A percentile compares a stretch with the other conserved stretches of the same genome.
Conservation (phyloP, 345 rosid species). For the Aquilaria yunnanensis region DNA sequence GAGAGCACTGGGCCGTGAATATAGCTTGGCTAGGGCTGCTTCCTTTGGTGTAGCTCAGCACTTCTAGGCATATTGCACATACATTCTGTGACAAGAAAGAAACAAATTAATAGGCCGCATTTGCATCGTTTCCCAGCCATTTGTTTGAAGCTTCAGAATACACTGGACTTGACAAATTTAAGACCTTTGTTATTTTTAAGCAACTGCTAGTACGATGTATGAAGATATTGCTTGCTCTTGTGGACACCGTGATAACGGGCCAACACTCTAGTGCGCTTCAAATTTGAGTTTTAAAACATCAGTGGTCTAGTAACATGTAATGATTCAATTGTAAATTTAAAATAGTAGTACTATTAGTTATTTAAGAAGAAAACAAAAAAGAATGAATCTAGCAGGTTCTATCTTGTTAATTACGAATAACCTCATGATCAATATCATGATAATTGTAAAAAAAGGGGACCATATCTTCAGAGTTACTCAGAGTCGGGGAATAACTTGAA, state of each 20-base stretch:
- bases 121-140: not conserved
- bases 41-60: constrained; percentile 51
- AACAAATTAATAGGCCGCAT: not conserved
- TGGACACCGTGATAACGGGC: not conserved
- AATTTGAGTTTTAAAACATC: not conserved
- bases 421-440: not conserved
- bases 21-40: constrained; percentile 61
- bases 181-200: no score
- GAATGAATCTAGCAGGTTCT: not conserved
- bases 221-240: no score
- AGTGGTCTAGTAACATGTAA: not conserved
- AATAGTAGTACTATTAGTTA: no score
- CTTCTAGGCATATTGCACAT: constrained; percentile 81
- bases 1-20: constrained; percentile 90
- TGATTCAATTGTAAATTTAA: not conserved
- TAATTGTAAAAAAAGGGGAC: not conserved
- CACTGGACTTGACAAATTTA: not conserved
- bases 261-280: not conserved
- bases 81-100: constrained; percentile 38
- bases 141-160: not conserved
- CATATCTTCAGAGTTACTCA: no score
- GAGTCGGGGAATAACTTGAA: no score
- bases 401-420: not conserved
- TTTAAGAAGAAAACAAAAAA: no score
- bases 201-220: no score